Percentiles rank a stretch among this genome's conserved stretches.
These are phyloP conservation scores for Solanum neorickii DNA, from an alignment of 257 asterid genomes.

Conservation along the genomic window DNA sequence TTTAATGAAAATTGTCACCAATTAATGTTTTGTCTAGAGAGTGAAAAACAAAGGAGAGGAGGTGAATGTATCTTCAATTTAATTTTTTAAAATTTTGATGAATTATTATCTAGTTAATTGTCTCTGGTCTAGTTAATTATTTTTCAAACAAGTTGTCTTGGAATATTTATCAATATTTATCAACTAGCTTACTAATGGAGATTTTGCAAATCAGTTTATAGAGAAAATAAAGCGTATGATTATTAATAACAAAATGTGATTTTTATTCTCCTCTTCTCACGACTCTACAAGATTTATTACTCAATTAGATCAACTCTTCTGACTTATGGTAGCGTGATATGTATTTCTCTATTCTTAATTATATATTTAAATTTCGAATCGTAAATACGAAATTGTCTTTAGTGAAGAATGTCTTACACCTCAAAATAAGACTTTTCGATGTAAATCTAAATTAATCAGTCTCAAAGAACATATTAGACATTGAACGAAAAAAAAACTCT, in stretches of 20 bases:
- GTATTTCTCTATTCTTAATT: too few species aligned
- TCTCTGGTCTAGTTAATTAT: neutral
- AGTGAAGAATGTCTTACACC: too few species aligned
- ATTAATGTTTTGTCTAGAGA: neutral
- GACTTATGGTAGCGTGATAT: too few species aligned
- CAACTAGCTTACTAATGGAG: neutral
- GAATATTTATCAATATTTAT: neutral
- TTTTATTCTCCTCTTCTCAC: neutral
- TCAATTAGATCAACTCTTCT: too few species aligned
- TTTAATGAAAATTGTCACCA: neutral
- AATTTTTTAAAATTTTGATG: neutral
- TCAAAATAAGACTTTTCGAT: too few species aligned
- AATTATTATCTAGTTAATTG: neutral
- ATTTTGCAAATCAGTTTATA: neutral
- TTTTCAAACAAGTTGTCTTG: neutral
- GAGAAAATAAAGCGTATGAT: neutral
- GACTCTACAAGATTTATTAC: neutral
- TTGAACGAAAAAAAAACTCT: too few species aligned
- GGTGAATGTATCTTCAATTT: neutral
- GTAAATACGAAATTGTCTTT: too few species aligned
- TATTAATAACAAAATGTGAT: neutral
- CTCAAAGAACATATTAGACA: fast-evolving
- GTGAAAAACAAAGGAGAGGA: neutral
- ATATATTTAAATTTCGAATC: too few species aligned
- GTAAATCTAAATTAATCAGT: too few species aligned